Evolutionary conservation across 2,329 filamentous ascomycete species (phyloP).

Genomic region (Colletotrichum simmondsii): DNA sequence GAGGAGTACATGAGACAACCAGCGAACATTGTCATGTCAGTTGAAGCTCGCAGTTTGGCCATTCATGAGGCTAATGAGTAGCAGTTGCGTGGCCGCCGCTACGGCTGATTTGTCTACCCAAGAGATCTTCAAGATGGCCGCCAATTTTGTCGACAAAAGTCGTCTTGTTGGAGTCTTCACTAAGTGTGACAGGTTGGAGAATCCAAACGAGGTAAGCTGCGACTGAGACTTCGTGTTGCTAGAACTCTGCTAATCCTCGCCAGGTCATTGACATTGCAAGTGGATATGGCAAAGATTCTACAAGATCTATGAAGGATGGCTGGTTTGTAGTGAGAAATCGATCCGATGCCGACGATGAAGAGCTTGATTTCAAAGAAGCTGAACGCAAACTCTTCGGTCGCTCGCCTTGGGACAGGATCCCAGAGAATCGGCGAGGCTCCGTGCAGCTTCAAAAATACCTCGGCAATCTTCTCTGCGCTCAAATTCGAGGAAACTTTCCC

Average conservation of each 20-base stretch:
- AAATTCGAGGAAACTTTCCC: slow-evolving; percentile 47
- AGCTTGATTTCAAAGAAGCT: slow-evolving; percentile 40
- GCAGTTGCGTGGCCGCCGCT: slow-evolving; percentile 47
- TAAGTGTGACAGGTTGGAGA: slow-evolving; percentile 46
- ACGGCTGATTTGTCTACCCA: slow-evolving; percentile 44
- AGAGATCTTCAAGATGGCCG: slow-evolving; percentile 42
- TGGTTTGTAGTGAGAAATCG: slow-evolving; percentile 52
- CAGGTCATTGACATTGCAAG: slow-evolving; percentile 30
- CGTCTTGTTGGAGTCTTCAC: slow-evolving; percentile 51
- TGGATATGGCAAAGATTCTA: slow-evolving; percentile 10
- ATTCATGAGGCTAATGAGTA: background rate
- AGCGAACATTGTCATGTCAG: slow-evolving; percentile 52
- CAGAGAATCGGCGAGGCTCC: slow-evolving; percentile 40
- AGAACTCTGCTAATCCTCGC: background rate
- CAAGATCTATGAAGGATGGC: slow-evolving; percentile 35
- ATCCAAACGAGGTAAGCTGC: slow-evolving; percentile 34
- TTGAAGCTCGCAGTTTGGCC: rapidly evolving
- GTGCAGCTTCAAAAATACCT: slow-evolving; percentile 43
- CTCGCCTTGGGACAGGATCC: slow-evolving; percentile 42
- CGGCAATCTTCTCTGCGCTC: slow-evolving; percentile 44
- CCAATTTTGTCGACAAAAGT: slow-evolving; percentile 39
- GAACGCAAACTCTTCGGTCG: slow-evolving; percentile 43
- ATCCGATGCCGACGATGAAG: slow-evolving; percentile 36
- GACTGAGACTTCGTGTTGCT: too few relatives aligned
- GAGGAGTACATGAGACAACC: slow-evolving; percentile 47